Conservation (phyloP, 2,329 filamentous ascomycete genomes). For the Penicillium sp. region DNA sequence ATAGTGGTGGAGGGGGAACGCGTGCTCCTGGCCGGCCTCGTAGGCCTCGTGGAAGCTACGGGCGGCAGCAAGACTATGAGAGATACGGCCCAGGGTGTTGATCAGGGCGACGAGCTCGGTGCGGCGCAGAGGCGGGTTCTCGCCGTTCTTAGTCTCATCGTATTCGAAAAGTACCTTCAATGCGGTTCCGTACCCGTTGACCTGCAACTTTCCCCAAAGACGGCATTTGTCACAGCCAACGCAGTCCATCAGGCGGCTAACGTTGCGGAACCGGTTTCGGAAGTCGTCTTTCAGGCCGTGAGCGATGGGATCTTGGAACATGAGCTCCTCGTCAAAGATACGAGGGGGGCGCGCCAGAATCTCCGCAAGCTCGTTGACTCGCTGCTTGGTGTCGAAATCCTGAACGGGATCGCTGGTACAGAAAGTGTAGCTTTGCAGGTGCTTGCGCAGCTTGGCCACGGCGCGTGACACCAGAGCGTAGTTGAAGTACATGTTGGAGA, state of each 20-base stretch:
- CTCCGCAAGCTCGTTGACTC: slow-evolving; percentile 74
- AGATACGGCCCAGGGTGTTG: slow-evolving; percentile 88
- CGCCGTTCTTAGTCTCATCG: slow-evolving; percentile 64
- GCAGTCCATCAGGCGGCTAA: slow-evolving; percentile 96
- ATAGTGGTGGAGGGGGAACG: slow-evolving; percentile 29
- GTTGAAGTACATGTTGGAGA: slow-evolving; percentile 99
- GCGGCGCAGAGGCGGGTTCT: slow-evolving; percentile 72
- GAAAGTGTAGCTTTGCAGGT: slow-evolving; percentile 82
- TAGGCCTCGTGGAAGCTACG: slow-evolving; percentile 64
- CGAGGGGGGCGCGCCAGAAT: slow-evolving; percentile 65
- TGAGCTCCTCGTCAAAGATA: slow-evolving; percentile 91
- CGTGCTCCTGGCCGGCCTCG: slow-evolving; percentile 35
- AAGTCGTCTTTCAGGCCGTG: slow-evolving; percentile 93
- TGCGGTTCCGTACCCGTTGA: slow-evolving; percentile 89
- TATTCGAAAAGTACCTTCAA: slow-evolving; percentile 96
- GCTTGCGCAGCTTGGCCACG: slow-evolving; percentile 82
- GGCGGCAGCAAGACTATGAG: slow-evolving; percentile 74
- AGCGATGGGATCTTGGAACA: slow-evolving; percentile 73
- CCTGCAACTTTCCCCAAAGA: slow-evolving; percentile 96
- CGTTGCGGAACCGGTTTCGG: slow-evolving; percentile 93
- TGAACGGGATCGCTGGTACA: slow-evolving; percentile 82
- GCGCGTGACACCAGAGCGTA: slow-evolving; percentile 93
- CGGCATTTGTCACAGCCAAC: slow-evolving; percentile 98
- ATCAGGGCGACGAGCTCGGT: slow-evolving; percentile 93
- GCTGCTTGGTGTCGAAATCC: slow-evolving; percentile 75